phyloP scores from a whole-genome alignment of 2,329 filamentous ascomycete species.

The Plenodomus lindquistii region DNA sequence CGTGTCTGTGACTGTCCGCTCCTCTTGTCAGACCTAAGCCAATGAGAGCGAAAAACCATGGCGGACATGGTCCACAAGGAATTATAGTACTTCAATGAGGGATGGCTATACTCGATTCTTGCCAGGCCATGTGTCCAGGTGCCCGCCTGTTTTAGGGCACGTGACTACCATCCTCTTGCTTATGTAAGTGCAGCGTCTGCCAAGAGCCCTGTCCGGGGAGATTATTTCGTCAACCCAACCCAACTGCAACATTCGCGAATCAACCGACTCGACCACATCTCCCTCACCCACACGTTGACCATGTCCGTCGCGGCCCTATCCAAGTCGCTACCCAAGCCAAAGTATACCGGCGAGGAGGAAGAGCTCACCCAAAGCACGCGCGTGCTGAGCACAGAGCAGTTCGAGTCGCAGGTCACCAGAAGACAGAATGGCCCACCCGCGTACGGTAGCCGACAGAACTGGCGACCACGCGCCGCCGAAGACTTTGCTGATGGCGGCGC shows the following conservation, averaged over 20 bases:
- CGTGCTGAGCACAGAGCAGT: slow-evolving; percentile 76
- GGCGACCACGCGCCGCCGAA: slow-evolving; percentile 84
- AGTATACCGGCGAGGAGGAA: slow-evolving; percentile 88
- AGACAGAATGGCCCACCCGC: slow-evolving; percentile 81
- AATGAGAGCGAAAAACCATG: too few species aligned
- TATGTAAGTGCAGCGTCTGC: background rate
- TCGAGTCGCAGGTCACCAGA: slow-evolving; percentile 77
- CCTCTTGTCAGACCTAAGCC: too few species aligned
- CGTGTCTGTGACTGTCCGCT: too few species aligned
- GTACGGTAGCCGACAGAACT: slow-evolving; percentile 85
- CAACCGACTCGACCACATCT: background rate
- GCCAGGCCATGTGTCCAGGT: too few species aligned
- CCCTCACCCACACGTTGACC: background rate
- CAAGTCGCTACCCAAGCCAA: slow-evolving; percentile 82
- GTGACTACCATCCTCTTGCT: background rate
- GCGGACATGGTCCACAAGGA: too few species aligned
- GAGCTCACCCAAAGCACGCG: slow-evolving; percentile 79
- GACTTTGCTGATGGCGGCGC: slow-evolving; percentile 97
- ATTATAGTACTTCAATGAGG: too few species aligned
- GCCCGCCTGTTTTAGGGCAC: too few species aligned
- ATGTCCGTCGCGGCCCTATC: slow-evolving; percentile 66
- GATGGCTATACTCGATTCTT: too few species aligned
- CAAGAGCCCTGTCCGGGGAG: background rate
- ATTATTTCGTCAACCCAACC: background rate
- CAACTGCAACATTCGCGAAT: background rate